Evolutionary conservation across 257 asterid genomes (phyloP), one percentile per base, ranked within the genome.

Genomic region (Gentiana dahurica): DNA sequence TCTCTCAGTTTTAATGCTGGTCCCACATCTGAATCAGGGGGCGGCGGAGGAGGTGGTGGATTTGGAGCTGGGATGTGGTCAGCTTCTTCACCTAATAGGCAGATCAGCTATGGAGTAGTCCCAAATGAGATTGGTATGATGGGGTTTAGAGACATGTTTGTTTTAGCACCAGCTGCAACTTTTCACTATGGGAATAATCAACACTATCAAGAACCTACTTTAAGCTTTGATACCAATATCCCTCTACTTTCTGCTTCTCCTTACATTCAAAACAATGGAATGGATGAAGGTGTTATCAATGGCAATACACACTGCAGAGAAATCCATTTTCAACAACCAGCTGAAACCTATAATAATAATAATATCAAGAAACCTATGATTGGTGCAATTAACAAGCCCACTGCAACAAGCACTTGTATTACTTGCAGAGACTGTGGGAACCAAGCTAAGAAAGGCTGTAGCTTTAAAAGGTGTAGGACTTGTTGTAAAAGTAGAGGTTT

Each of bases 1-100:
- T 85, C 94, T 2, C 37, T 85, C 12, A 88, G 94, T 10, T 85
- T 85, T 76, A 85, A 85, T 78, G 94, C 86, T 34, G 84, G 73
- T 32, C 78, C 84, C 64, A 24, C 67, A 68, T 49, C 81, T 49
- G 62, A 71, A 1, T 13, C 57, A 0, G 60, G 66, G 0, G 60
- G 66, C 4, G 69, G 60, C 0, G 70, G 69, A 1, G 49, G 38
- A 6, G 62, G 61, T 5, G 53, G 62, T 6, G 63, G 68, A 1
- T 48, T 71, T 0, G 76, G 71, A 0, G 82, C 64, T 2, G 88
- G 77, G 38, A 61, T 81, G 78, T 86, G 94, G 95, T 57, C 24
- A 24, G 24, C 86, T 24, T 62, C 85, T 15, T 49, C 80, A 36
- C 12, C 82, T 3, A 12, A 70, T 7, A 63, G 95, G 51, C 94